Base-by-base conservation (phyloP, 768 basidiomycete genomes). In the Mycena kentingensis region DNA sequence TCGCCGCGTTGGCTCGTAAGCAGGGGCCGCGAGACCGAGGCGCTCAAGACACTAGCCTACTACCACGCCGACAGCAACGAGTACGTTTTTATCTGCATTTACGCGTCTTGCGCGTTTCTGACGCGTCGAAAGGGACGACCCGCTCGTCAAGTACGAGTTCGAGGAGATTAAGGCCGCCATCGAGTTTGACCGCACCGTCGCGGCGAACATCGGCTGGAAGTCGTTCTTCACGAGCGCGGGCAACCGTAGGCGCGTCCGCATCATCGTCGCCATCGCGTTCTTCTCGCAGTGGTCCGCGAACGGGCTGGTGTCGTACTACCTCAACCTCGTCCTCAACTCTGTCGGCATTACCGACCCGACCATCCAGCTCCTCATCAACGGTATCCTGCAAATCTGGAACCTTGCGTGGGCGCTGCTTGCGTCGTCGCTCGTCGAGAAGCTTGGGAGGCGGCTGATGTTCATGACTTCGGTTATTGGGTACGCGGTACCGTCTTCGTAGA, bases 251-350 rank as follows among this genome's bases (percentile, higher is more conserved):
- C 88, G 91, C 52, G 78, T 92, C 78, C 71, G 79, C 49, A 87
- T 91, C 67, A 87, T 92, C 67, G 65, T 88, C 56, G 85, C 85
- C 41, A 73, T 91, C 49, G 88, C 87, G 41, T 87, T 87, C 78
- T 90, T 91, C 78, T 90, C 88, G 2, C 87, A 89, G 61, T 90
- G 88, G 89, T 90, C 87, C 10, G 89, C 88, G 13, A 90, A 90
- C 62, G 89, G 89, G 64, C 84, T 92, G 48, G 85, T 89, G 45
- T 89, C 87, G 6, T 90, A 86, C 76, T 92, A 92, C 74, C 81
- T 92, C 63, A 85, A 76, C 71, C 76, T 80, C 67, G 84, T 92
- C 46, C 83, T 93, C 67, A 67, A 77, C 55, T 73, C 79, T 52
- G 84, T 88, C 50, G 85, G 85, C 51, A 84, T 89, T 63, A 82